phyloP scores from a whole-genome alignment of 1,284 basidiomycete species.

The Moniliella sp. region DNA sequence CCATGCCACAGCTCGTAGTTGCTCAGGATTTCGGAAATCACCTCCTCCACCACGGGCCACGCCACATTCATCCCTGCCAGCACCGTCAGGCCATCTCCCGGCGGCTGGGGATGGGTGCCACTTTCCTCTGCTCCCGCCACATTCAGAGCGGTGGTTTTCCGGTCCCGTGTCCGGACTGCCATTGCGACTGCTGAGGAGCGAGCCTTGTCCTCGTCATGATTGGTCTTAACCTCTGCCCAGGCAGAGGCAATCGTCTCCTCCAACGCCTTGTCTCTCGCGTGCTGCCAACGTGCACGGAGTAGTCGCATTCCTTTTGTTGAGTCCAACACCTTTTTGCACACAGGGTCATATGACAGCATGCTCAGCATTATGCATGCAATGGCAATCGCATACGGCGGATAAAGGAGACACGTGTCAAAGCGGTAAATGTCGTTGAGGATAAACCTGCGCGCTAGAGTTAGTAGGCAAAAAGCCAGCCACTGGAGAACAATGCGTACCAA shows the following conservation, averaged over 20 bases:
- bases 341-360: conserved; percentile 10
- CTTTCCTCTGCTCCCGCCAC: not conserved
- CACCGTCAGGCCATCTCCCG: conserved; percentile 44
- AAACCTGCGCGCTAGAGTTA: conserved; percentile 46
- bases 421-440: conserved; percentile 88
- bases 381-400: conserved; percentile 82
- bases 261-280: too few species aligned
- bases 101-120: conserved; percentile 3
- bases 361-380: conserved; percentile 64
- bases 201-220: not conserved
- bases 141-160: not conserved
- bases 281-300: too few species aligned
- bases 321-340: conserved; percentile 5
- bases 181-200: not conserved
- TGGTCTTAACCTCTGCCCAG: not conserved
- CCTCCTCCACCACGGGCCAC: conserved; percentile 56
- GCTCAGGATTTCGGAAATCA: conserved; percentile 70
- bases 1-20: conserved; percentile 65
- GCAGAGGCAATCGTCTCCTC: too few species aligned
- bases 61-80: conserved; percentile 67
- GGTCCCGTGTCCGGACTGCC: not conserved
- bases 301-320: conserved; percentile 3
- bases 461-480: not conserved
- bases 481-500: too few species aligned
- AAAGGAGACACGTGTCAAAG: conserved; percentile 64